Base-by-base conservation (phyloP, 2,329 filamentous ascomycete species). In the Eutypella sp. region DNA sequence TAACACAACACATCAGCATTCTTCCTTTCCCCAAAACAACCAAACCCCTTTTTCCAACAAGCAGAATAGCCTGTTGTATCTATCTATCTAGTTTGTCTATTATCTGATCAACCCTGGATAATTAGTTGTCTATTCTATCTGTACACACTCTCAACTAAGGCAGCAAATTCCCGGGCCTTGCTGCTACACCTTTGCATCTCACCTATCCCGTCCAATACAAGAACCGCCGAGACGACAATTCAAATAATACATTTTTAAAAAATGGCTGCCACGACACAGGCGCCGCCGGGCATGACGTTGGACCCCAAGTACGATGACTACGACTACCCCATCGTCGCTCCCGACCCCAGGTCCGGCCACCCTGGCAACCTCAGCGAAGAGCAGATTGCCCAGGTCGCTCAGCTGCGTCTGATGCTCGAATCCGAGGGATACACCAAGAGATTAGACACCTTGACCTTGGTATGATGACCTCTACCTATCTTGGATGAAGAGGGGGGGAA, bases 271-370 rank as follows among this genome's bases (percentile, higher is more conserved):
- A 42, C 50, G 33, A 51, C 48, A 42, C 42, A 55, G 50, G 45
- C 49, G 20, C 45, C 45, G 61, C 66, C 64, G 36, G 36, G 36
- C 61, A 73, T 81, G 71, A 72, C 81, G 66, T 65, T 89, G 60
- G 84, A 95, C 70, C 78, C 88, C 67, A 96, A 96, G 74, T 95
- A 97, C 76, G 93, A 97, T 73, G 69, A 95, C 75, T 97, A 93
- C 71, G 91, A 96, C 70, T 97, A 81, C 75, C 93, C 93, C 52
- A 89, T 84, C 54, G 85, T 80, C 52, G 82, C 89, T 40, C 80
- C 87, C 45, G 80, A 81, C 57, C 67, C 78, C 40, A 80, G 84
- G 64, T 73, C 75, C 59, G 93, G 93, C 55, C 90, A 96, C 68
- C 85, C 92, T 51, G 93, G 93, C 65, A 82, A 95, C 69, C 86